Conservation (phyloP, 2,329 filamentous ascomycete species). For the Penicillium sp. region DNA sequence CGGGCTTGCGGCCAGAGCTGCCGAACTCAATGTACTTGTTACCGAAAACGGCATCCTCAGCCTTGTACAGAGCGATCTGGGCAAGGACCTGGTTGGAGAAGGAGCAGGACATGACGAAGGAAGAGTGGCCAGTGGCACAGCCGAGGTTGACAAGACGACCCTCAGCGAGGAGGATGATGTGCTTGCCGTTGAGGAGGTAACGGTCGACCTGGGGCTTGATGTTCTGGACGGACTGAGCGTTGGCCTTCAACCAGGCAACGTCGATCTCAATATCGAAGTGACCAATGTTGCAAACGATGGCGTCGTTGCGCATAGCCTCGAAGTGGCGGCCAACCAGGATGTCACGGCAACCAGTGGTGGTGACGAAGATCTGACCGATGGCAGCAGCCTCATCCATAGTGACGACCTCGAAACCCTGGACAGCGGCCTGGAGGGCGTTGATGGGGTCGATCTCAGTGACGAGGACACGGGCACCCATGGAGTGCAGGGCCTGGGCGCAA, state of each 20-base stretch:
- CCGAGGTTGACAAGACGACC: conserved; percentile 99
- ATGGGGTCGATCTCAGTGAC: conserved; percentile 98
- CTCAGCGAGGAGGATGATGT: conserved; percentile 98
- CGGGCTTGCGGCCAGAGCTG: conserved; percentile 83
- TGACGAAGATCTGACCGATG: conserved; percentile 95
- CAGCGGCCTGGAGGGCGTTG: conserved; percentile 98
- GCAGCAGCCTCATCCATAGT: conserved; percentile 96
- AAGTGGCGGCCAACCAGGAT: conserved; percentile 93
- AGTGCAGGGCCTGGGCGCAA: conserved; percentile 90
- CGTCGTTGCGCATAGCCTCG: conserved; percentile 92
- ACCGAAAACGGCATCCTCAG: conserved; percentile 79
- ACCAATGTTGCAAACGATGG: conserved; percentile 99
- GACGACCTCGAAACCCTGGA: conserved; percentile 93
- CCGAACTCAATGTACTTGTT: conserved; percentile 96
- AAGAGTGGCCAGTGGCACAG: conserved; percentile 98
- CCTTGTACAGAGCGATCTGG: conserved; percentile 98
- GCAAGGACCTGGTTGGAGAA: conserved; percentile 99
- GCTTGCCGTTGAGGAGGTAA: conserved; percentile 90
- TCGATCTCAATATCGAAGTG: conserved; percentile 99
- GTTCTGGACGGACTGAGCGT: conserved; percentile 89
- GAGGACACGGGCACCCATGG: conserved; percentile 95
- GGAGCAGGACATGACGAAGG: conserved; percentile 99
- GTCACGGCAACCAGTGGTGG: conserved; percentile 98
- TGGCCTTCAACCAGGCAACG: conserved; percentile 98
- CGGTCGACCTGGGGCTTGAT: conserved; percentile 99